Base-by-base conservation (phyloP, 495 filamentous ascomycete genomes). In the Penicillium steckii region DNA sequence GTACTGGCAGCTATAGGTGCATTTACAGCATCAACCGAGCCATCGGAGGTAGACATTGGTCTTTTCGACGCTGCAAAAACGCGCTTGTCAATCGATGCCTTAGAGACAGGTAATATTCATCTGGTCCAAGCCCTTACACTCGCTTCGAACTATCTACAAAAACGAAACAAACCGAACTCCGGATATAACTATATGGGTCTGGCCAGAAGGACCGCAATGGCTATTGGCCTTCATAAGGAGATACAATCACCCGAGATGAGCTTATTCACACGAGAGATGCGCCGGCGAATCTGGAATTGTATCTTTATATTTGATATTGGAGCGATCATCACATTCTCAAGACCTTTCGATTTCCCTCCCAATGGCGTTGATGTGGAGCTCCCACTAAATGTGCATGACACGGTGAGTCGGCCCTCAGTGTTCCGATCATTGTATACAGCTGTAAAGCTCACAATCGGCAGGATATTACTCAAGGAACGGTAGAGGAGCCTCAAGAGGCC, bases 131-230 rank as follows among this genome's bases (percentile, higher is more conserved):
- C 55, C 8, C 26, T 62, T 21, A 53, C 44, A 6, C 30, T 62
- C 1, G 50, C 52, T 7, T 58, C 59, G 12, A 64, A 60, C 26
- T 60, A 55, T 24, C 45, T 60, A 22, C 56, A 60, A 38, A 64
- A 64, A 22, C 44, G 56, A 42, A 53, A 64, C 23, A 59, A 56
- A 24, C 60, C 56, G 2, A 64, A 64, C 22, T 60, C 60, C 1
- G 50, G 60, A 0, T 64, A 64, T 12, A 59, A 60, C 32, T 64
- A 57, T 13, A 52, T 50, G 26, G 60, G 60, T 3, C 41, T 64
- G 8, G 60, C 56, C 0, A 41, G 45, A n/a, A 56, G 60, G 1
- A 57, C 59, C 40, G 60, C 60, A 19, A 57, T 64, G 56, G 60
- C 56, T 1, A 59, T 60, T 30, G 60, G 56, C 0, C 40, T 64